phyloP scores from a whole-genome alignment of 352 stramenopile species.

The Phytophthora cryptogea region DNA sequence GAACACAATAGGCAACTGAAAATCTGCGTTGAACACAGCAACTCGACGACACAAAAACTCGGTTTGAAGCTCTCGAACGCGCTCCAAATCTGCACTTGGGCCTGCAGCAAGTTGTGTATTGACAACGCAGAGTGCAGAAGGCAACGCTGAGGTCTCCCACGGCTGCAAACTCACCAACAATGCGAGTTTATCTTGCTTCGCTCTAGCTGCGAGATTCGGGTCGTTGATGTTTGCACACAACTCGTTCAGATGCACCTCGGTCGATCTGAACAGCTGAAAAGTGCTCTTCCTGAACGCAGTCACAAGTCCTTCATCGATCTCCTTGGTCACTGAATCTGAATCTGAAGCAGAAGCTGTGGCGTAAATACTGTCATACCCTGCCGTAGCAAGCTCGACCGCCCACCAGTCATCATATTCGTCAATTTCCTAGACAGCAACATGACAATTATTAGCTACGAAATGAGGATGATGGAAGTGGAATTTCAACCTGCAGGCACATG shows the following conservation, averaged over 20 bases:
- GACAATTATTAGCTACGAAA: not conserved
- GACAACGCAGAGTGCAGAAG: conserved; percentile 70
- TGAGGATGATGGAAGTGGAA: not conserved
- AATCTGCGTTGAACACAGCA: conserved; percentile 79
- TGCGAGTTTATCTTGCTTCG: conserved; percentile 71
- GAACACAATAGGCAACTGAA: conserved; percentile 84
- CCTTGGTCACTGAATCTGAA: conserved; percentile 25
- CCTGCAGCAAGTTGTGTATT: conserved; percentile 51
- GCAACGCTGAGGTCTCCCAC: conserved; percentile 72
- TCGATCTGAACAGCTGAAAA: conserved; percentile 82
- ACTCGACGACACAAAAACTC: conserved; percentile 70
- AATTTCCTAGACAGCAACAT: conserved; percentile 56
- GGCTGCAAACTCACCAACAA: conserved; percentile 80
- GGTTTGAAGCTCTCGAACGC: conserved; percentile 70
- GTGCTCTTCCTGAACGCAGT: conserved; percentile 73
- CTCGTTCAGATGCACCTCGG: conserved; percentile 65
- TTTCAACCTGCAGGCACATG: conserved; percentile 74
- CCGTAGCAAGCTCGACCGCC: conserved; percentile 54
- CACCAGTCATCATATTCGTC: conserved; percentile 91
- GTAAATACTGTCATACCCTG: conserved; percentile 88
- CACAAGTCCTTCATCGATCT: conserved; percentile 71
- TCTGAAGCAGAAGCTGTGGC: conserved; percentile 10
- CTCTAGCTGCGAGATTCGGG: conserved; percentile 49
- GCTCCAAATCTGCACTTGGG: conserved; percentile 42
- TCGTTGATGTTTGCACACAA: conserved; percentile 45